Conservation (phyloP, 78 protist genomes). For the Thecamonas trahens region DNA sequence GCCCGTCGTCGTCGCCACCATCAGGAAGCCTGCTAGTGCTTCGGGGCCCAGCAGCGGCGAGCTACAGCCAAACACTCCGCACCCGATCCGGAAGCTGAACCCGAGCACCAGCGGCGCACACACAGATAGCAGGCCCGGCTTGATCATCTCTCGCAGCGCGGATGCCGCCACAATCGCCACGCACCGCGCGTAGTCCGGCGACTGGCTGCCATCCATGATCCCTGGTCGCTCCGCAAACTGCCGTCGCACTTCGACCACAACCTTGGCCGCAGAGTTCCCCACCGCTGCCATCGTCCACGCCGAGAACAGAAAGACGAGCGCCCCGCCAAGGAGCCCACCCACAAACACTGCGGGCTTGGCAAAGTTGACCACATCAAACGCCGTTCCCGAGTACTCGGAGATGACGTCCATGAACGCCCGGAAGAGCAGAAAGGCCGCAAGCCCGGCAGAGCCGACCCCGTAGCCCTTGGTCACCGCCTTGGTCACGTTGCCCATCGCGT, state of each 20-base stretch:
- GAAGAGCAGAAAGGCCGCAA: conserved; percentile 71
- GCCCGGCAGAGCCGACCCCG: conserved; percentile 70
- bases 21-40: conserved; percentile 20
- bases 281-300: conserved; percentile 54
- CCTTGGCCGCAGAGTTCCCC: conserved; percentile 53
- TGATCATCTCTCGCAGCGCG: conserved; percentile 49
- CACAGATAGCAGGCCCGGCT: conserved; percentile 29
- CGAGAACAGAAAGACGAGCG: conserved; percentile 55
- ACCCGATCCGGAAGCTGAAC: conserved; percentile 12
- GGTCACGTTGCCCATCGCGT: conserved; percentile 76
- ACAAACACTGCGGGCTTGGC: conserved; percentile 36
- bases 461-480: conserved; percentile 73
- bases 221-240: conserved; percentile 43
- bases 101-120: conserved; percentile 56
- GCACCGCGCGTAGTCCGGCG: conserved; percentile 49
- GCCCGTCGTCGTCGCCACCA: conserved; percentile 44
- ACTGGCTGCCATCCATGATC: conserved; percentile 18
- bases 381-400: neutral
- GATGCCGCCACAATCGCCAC: conserved; percentile 48
- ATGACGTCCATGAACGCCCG: conserved; percentile 19
- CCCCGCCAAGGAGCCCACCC: conserved; percentile 67
- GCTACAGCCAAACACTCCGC: neutral
- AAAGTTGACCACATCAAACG: conserved; percentile 5
- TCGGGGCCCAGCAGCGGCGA: conserved; percentile 17
- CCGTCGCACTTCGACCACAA: conserved; percentile 46